These are phyloP conservation scores for Mariannaea sp. DNA, from an alignment of 2,329 filamentous ascomycete species.

Conservation along the genomic window DNA sequence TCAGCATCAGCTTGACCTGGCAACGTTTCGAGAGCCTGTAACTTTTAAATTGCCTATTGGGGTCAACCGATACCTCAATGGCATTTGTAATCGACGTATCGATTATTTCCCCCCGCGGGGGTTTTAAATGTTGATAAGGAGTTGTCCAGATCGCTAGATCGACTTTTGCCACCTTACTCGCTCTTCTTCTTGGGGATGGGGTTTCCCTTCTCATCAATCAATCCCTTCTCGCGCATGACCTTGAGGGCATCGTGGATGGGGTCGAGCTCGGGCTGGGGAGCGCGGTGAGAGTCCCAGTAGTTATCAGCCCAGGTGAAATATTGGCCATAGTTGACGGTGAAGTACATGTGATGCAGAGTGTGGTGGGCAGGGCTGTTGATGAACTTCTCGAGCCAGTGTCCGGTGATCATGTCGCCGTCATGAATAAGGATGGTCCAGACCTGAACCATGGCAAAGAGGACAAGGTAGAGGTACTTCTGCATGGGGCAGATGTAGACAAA, in stretches of 20 bases:
- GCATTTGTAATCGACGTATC: too few relatives aligned
- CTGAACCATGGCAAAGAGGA: conserved; percentile 51
- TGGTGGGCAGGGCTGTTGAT: conserved; percentile 56
- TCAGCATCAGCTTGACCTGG: too few relatives aligned
- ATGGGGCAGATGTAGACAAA: conserved; percentile 53
- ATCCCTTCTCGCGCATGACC: conserved; percentile 51
- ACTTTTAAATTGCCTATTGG: too few relatives aligned
- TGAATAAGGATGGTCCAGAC: conserved; percentile 57
- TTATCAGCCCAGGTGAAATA: conserved; percentile 54
- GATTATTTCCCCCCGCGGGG: too few relatives aligned
- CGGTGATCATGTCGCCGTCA: conserved; percentile 55
- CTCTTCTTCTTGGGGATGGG: conserved; percentile 42
- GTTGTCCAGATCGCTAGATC: not conserved
- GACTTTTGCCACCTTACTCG: conserved; percentile 23
- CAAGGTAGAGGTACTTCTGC: conserved; percentile 51
- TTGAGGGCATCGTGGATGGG: conserved; percentile 50
- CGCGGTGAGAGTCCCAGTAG: conserved; percentile 51
- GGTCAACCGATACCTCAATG: too few relatives aligned
- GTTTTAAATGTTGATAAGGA: too few relatives aligned
- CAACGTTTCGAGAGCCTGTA: too few relatives aligned
- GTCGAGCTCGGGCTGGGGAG: conserved; percentile 50
- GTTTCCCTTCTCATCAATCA: conserved; percentile 51
- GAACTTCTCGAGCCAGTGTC: conserved; percentile 52
- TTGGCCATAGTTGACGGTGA: conserved; percentile 56
- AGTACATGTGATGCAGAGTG: conserved; percentile 56